Base-by-base conservation (phyloP, 352 stramenopile genomes). In the Globisporangium uncinulatum region DNA sequence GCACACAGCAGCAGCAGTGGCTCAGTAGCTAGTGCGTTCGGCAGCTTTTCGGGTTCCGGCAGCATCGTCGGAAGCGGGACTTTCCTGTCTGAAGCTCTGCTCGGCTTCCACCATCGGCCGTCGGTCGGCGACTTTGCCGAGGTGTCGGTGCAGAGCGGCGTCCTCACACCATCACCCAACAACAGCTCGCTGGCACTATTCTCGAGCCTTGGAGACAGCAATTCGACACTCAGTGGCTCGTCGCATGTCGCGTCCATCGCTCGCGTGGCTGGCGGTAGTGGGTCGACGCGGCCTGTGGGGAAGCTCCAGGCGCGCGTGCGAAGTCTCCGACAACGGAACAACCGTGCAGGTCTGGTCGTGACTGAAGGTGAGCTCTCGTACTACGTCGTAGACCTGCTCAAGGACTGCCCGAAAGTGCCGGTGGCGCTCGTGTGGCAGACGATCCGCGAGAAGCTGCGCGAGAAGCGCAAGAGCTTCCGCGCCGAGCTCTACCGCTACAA, bases 361-460 rank as follows among this genome's bases (percentile, higher is more conserved):
- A 43, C 36, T 6, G 77, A 87, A 45, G 71, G 74, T 6, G 56
- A 75, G n/a, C 56, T 87, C 20, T 64, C 43, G 10, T 87, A 87
- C 54, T 81, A 82, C 54, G 77, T 87, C 42, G 75, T 87, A n/a
- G 75, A 87, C 37, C 54, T 87, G 46, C 70, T 86, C 52, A 77
- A 76, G 36, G 77, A 87, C 46, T 70, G 75, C 17, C 77, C 77
- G 0, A 73, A 76, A 15, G 67, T 84, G 6, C 77, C 77, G 14
- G 24, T 61, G 1, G 43, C 65, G 0, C 43, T 80, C n/a, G 63
- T 84, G 31, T 79, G 74, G 69, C 55, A 59, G 20, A 72, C 65
- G n/a, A 57, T 86, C 39, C 73, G 71, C 13, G 73, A 81, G 13
- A 84, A 77, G 57, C 46, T 87, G 10, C 69, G 74, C 34, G 77